Conservation (phyloP, 768 basidiomycete genomes). For the Pseudohyphozyma bogoriensis region DNA sequence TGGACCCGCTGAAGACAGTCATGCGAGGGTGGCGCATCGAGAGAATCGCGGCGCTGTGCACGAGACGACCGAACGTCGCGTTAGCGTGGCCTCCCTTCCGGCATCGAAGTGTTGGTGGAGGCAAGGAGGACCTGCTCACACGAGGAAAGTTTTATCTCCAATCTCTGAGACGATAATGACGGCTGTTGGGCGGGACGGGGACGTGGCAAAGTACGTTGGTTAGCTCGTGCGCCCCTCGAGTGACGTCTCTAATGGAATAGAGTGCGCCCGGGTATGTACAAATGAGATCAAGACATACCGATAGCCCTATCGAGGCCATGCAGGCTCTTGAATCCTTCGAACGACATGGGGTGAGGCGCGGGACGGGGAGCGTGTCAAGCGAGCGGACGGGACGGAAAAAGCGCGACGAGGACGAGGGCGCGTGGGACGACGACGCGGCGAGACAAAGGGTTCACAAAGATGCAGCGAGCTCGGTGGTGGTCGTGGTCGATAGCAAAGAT, state of each 20-base stretch:
- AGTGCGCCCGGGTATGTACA: not conserved
- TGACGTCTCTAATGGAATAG: not conserved
- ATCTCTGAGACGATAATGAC: slow-evolving; percentile 56
- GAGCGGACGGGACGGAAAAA: too few species aligned
- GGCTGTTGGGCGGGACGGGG: not conserved
- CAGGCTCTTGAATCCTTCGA: not conserved
- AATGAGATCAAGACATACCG: not conserved
- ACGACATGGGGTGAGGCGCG: not conserved
- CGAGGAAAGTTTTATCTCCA: slow-evolving; percentile 88
- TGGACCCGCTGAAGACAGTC: slow-evolving; percentile 77
- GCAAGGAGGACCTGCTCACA: slow-evolving; percentile 32
- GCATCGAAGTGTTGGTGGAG: not conserved
- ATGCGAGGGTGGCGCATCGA: slow-evolving; percentile 74
- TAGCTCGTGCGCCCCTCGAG: not conserved
- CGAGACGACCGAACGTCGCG: not conserved
- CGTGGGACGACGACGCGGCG: too few species aligned
- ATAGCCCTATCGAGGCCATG: slow-evolving; percentile 2
- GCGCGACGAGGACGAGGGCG: too few species aligned
- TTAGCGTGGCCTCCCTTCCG: not conserved
- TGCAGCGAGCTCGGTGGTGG: too few species aligned
- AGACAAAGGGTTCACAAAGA: too few species aligned
- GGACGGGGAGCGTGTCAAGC: too few species aligned
- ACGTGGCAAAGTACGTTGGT: not conserved
- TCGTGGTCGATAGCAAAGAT: too few species aligned
- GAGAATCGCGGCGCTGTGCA: slow-evolving; percentile 54